A percentile compares a stretch with the other conserved stretches of the same genome.
These are phyloP conservation scores for Helicocarpus griseus DNA, from an alignment of 2,329 filamentous ascomycete species.

Conservation along the genomic window DNA sequence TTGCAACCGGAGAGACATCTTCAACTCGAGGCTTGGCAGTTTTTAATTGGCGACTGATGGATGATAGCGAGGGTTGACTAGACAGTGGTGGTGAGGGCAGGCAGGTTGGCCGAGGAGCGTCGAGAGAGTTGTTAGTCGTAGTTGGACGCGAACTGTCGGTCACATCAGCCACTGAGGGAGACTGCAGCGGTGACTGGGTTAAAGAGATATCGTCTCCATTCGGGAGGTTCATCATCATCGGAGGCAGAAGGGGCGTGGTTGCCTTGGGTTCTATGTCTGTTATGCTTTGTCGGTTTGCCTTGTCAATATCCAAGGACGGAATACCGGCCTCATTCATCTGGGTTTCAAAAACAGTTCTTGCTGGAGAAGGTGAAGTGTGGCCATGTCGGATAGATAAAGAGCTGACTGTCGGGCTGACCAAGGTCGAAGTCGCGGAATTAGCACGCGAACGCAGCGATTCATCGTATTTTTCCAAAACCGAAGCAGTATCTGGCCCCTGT, in stretches of 20 bases:
- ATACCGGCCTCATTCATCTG: slow-evolving; percentile 39
- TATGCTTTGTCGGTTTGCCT: slow-evolving; percentile 40
- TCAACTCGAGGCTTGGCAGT: slow-evolving; percentile 37
- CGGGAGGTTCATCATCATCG: slow-evolving; percentile 57
- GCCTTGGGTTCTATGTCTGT: slow-evolving; percentile 55
- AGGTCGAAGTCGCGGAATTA: slow-evolving; percentile 32
- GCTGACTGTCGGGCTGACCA: slow-evolving; percentile 27
- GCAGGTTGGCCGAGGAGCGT: slow-evolving; percentile 39
- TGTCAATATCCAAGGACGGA: slow-evolving; percentile 43
- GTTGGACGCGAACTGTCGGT: slow-evolving; percentile 23
- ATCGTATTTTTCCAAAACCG: slow-evolving; percentile 20
- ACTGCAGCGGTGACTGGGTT: slow-evolving; percentile 73
- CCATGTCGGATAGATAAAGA: slow-evolving; percentile 39
- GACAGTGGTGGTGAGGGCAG: slow-evolving; percentile 63
- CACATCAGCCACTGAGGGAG: slow-evolving; percentile 64
- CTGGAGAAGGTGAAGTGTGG: slow-evolving; percentile 51
- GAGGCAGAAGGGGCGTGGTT: slow-evolving; percentile 76
- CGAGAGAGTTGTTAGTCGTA: slow-evolving; percentile 37
- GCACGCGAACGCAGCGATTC: slow-evolving; percentile 31
- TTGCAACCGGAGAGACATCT: slow-evolving; percentile 55
- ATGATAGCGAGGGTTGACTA: slow-evolving; percentile 65
- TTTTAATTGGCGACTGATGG: slow-evolving; percentile 49
- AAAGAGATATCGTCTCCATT: slow-evolving; percentile 42
- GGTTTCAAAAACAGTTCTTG: slow-evolving; percentile 54
- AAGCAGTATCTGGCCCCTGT: slow-evolving; percentile 26